Percentiles rank a stretch among this genome's conserved stretches.
Evolutionary conservation across 305 asterid genomes (phyloP).

Genomic region (Fraxinus sp.): DNA sequence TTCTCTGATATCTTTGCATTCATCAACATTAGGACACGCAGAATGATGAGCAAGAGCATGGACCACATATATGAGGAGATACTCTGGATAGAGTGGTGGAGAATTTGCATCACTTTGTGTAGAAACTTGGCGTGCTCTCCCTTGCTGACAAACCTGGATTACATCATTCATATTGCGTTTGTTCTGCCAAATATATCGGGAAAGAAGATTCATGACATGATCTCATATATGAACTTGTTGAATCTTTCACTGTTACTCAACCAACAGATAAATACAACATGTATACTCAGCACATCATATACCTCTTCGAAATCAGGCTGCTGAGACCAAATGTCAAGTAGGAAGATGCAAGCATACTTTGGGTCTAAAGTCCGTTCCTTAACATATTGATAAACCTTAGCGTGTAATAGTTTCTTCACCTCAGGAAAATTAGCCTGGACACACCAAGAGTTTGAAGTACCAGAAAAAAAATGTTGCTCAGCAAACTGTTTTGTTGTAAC

Average conservation of each 20-base stretch:
- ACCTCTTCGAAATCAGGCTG: conserved; percentile 74
- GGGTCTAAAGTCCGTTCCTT: conserved; percentile 88
- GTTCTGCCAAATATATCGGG: conserved; percentile 54
- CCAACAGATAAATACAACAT: conserved; percentile 4
- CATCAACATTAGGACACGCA: conserved; percentile 74
- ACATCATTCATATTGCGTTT: conserved; percentile 74
- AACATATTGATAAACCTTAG: conserved; percentile 83
- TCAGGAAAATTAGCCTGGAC: conserved; percentile 76
- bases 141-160: conserved; percentile 85
- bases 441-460: conserved; percentile 17
- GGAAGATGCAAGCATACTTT: conserved; percentile 83
- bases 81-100: conserved; percentile 67
- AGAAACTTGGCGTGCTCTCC: conserved; percentile 65
- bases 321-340: conserved; percentile 61
- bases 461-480: neutral
- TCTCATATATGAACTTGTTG: neutral
- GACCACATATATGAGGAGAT: conserved; percentile 74
- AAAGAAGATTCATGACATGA: conserved; percentile 8
- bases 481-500: neutral
- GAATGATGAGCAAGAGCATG: conserved; percentile 92
- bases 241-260: neutral
- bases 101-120: conserved; percentile 60
- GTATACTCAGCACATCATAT: conserved; percentile 22
- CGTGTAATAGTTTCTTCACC: conserved; percentile 64
- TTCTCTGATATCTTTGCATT: conserved; percentile 74